Evolutionary conservation across 2,329 filamentous ascomycete genomes (phyloP).

Genomic region (Fusarium sp.): DNA sequence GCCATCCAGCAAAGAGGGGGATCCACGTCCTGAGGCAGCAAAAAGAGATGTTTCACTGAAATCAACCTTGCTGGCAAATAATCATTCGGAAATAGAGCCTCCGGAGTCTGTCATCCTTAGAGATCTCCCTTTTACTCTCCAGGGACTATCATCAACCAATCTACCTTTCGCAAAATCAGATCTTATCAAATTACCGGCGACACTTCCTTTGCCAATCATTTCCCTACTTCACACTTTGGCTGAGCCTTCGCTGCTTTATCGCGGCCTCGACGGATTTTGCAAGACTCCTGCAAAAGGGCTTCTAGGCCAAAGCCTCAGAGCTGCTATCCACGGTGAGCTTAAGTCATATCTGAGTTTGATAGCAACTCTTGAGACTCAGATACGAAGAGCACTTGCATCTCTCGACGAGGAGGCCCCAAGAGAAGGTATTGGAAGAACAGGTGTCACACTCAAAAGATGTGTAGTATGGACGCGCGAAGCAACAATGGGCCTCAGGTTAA

Average conservation of each 20-base stretch:
- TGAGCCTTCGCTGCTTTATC: slow-evolving; percentile 93
- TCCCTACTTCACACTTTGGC: slow-evolving; percentile 89
- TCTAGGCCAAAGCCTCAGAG: slow-evolving; percentile 90
- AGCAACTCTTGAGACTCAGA: slow-evolving; percentile 91
- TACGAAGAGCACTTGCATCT: slow-evolving; percentile 80
- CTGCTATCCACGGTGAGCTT: slow-evolving; percentile 85
- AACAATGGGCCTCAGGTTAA: slow-evolving; percentile 91
- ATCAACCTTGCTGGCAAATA: slow-evolving; percentile 65
- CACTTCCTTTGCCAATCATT: slow-evolving; percentile 83
- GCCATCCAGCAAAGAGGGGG: slow-evolving; percentile 49
- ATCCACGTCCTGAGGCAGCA: slow-evolving; percentile 45
- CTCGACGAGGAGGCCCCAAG: slow-evolving; percentile 75
- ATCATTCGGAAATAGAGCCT: slow-evolving; percentile 66
- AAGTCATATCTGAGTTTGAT: slow-evolving; percentile 90
- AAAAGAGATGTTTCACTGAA: slow-evolving; percentile 65
- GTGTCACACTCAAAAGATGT: slow-evolving; percentile 93
- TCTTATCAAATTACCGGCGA: slow-evolving; percentile 78
- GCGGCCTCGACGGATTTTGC: slow-evolving; percentile 81
- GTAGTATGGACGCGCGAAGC: slow-evolving; percentile 98
- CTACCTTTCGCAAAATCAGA: slow-evolving; percentile 77
- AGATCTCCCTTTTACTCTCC: slow-evolving; percentile 91
- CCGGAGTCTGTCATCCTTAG: slow-evolving; percentile 74
- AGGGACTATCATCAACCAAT: slow-evolving; percentile 89
- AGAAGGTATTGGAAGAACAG: slow-evolving; percentile 80
- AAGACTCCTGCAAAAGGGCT: slow-evolving; percentile 83